Evolutionary conservation across 1,284 basidiomycete genomes (phyloP).

Genomic region (Spongiforma sp.): DNA sequence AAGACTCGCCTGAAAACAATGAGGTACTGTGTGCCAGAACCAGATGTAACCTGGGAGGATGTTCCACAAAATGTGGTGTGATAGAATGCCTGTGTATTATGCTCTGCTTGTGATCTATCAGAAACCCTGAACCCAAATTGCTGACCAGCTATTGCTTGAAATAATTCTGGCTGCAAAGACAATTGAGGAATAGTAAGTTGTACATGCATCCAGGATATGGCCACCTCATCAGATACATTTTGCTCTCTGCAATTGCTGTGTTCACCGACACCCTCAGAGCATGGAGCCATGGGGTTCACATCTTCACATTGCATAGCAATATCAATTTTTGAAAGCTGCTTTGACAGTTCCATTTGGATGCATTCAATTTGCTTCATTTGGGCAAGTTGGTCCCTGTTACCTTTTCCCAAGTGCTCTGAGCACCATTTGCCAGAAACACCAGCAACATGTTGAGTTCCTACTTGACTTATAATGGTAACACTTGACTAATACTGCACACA

Average conservation of each 20-base stretch:
- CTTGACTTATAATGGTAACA: not conserved
- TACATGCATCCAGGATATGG: not conserved
- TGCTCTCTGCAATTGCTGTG: not conserved
- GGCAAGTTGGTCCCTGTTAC: not conserved
- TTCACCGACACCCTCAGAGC: not conserved
- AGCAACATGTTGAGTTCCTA: not conserved
- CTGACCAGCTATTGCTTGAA: not conserved
- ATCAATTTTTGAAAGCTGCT: not conserved
- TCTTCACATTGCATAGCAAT: not conserved
- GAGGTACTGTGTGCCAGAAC: not conserved
- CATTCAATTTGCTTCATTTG: not conserved
- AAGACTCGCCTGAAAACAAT: not conserved
- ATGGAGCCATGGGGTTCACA: not conserved
- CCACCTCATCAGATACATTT: not conserved
- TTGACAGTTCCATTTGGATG: not conserved
- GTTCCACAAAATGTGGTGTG: not conserved
- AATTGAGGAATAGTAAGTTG: not conserved
- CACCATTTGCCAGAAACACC: not conserved
- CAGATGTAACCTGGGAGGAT: not conserved
- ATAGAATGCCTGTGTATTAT: not conserved
- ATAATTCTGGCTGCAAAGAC: not conserved
- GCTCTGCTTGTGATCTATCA: not conserved
- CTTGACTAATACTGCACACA: not conserved
- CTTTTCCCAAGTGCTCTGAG: not conserved
- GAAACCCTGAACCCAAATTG: not conserved